These are phyloP conservation scores for Mortierella alpina DNA, from an alignment of 192 early-diverging fungal genomes.

Conservation along the genomic window DNA sequence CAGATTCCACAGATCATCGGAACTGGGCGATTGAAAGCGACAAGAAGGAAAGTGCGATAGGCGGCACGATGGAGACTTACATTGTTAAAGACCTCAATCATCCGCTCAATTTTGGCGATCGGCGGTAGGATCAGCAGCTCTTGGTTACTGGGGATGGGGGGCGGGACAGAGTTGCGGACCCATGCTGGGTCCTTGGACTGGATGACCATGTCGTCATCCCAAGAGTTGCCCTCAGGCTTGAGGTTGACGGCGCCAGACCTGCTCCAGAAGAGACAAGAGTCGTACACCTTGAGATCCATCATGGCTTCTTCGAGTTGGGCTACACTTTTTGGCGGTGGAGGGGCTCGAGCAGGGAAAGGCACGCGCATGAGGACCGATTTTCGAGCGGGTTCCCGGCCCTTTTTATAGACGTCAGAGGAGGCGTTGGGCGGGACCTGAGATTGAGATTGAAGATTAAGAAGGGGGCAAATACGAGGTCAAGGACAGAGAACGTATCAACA, in stretches of 20 bases:
- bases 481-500: too few relatives aligned
- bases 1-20: not conserved
- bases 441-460: not conserved
- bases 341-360: conserved; percentile 37
- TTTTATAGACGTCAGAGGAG: not conserved
- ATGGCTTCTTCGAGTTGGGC: conserved; percentile 45
- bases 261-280: conserved; percentile 48
- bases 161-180: conserved; percentile 37
- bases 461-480: not conserved
- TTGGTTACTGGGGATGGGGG: conserved; percentile 31
- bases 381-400: not conserved
- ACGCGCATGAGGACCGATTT: conserved; percentile 15
- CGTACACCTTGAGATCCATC: conserved; percentile 42
- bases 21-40: not conserved
- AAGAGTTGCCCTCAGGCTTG: conserved; percentile 49
- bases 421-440: not conserved
- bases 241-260: conserved; percentile 45
- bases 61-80: not conserved
- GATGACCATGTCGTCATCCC: conserved; percentile 54
- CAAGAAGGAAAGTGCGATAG: not conserved
- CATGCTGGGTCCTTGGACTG: conserved; percentile 52
- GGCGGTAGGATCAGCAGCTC: conserved; percentile 45
- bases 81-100: conserved; percentile 31
- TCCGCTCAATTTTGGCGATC: conserved; percentile 43
- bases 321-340: conserved; percentile 32